Conservation (phyloP, 768 basidiomycete genomes). For the Xerocomellus chrysenteron region DNA sequence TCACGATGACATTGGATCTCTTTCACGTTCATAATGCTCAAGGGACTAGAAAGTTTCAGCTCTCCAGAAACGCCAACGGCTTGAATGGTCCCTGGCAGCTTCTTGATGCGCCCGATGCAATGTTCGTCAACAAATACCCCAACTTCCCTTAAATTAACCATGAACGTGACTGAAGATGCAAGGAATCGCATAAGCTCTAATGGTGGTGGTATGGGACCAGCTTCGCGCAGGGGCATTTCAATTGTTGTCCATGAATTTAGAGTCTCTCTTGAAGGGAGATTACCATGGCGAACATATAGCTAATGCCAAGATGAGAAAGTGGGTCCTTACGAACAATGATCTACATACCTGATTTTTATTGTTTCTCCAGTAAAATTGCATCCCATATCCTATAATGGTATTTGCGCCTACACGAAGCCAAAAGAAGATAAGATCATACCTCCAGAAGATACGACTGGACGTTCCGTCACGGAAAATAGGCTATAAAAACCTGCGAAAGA, state of each 20-base stretch:
- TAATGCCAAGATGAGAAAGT: background rate
- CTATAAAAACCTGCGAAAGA: slow-evolving; percentile 59
- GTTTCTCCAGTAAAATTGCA: background rate
- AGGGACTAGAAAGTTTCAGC: slow-evolving; percentile 53
- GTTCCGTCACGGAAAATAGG: slow-evolving; percentile 67
- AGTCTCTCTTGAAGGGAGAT: background rate
- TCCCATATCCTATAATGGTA: background rate
- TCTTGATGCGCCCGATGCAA: slow-evolving; percentile 60
- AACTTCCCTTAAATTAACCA: slow-evolving; percentile 70
- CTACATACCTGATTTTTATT: background rate
- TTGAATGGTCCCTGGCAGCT: slow-evolving; percentile 50
- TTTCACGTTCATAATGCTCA: slow-evolving; percentile 64
- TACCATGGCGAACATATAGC: background rate
- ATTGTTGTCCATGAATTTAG: slow-evolving; percentile 76
- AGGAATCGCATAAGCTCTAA: slow-evolving; percentile 91
- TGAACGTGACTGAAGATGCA: slow-evolving; percentile 91
- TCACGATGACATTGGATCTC: slow-evolving; percentile 42
- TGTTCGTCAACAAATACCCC: slow-evolving; percentile 78
- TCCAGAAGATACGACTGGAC: background rate
- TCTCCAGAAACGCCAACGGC: slow-evolving; percentile 49
- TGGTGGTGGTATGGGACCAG: slow-evolving; percentile 66
- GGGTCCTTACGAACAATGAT: background rate
- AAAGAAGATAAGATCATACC: background rate
- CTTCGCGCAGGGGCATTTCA: slow-evolving; percentile 79
- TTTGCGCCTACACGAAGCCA: background rate